These are phyloP conservation scores for Phyllosticta citriasiana DNA, from an alignment of 2,329 filamentous ascomycete species.

Conservation along the genomic window DNA sequence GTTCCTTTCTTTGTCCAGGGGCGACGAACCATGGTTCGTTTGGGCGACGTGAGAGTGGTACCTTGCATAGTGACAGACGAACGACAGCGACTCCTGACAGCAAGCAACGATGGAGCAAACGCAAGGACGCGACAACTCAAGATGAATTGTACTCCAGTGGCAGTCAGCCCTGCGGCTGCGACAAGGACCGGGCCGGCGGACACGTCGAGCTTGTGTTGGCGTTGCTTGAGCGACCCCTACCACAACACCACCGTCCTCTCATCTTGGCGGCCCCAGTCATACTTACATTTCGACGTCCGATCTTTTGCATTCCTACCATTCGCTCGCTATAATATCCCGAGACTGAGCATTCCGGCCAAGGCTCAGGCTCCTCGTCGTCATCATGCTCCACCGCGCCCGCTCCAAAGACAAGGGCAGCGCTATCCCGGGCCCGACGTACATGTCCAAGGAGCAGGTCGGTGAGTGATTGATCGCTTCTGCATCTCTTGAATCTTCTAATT, in stretches of 20 bases:
- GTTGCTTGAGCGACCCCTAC: background rate
- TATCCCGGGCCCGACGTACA: conserved; percentile 27
- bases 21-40: background rate
- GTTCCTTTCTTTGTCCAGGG: background rate
- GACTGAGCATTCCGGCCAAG: conserved; percentile 9
- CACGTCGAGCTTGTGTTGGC: background rate
- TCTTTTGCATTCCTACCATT: background rate
- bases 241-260: background rate
- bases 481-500: conserved; percentile 9
- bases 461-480: conserved; percentile 11
- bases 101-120: background rate
- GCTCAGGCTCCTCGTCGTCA: background rate
- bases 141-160: background rate
- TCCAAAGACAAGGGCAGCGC: conserved; percentile 24
- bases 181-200: background rate
- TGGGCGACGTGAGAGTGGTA: background rate
- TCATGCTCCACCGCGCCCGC: conserved; percentile 22
- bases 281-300: background rate
- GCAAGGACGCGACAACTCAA: background rate
- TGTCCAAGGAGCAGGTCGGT: conserved; percentile 31
- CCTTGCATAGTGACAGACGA: background rate
- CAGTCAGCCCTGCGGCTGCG: background rate
- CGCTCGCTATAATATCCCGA: background rate
- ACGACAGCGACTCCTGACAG: background rate
- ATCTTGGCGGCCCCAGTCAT: background rate